Base-by-base conservation (phyloP, 1,284 basidiomycete species). In the Boletus holoroseus region DNA sequence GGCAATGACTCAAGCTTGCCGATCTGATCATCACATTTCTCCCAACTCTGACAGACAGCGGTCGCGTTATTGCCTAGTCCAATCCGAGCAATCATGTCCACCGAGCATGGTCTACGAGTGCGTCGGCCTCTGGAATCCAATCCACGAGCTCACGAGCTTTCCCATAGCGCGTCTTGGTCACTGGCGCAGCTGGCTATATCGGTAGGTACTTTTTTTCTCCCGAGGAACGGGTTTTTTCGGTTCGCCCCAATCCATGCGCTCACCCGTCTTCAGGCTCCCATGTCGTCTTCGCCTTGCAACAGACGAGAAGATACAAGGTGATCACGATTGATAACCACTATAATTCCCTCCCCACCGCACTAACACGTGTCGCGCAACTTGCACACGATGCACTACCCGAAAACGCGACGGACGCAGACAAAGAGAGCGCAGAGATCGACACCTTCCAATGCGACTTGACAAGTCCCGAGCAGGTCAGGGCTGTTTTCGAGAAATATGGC, bases 311-410 rank as follows among this genome's bases (percentile, higher is more conserved):
- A 57, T 97, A 90, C 78, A 91, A 89, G 65, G 91, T 96, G 57
- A 81, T 94, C 61, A 87, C 91, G n/a, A 78, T 95, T 59, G 92
- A 95, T 74, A 95, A 95, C 75, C 78, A 87, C 72, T 86, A 94
- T 73, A 98, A 98, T 69, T 92, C 94, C 2, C 84, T 83, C 60
- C 82, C 88, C 3, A 75, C 77, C 31, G 82, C 91, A 5, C 76
- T 92, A 55, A 66, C 76, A 57, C 81, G 88, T 62, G 83, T 93
- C 46, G 81, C 84, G 30, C 78, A 89, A 69, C 81, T 97, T 53
- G 91, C 93, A 8, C 78, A 77, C 53, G 81, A 82, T 50, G 76
- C 79, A 55, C 76, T 91, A 12, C 81, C 85, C 15, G 66, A 75
- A 46, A 73, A 83, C 59, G 76, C 88, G 7, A 79, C 85, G 0